Percentiles rank a stretch among this genome's conserved stretches.
phyloP scores from a whole-genome alignment of 306 rosid genomes.

The Glycine soja region DNA sequence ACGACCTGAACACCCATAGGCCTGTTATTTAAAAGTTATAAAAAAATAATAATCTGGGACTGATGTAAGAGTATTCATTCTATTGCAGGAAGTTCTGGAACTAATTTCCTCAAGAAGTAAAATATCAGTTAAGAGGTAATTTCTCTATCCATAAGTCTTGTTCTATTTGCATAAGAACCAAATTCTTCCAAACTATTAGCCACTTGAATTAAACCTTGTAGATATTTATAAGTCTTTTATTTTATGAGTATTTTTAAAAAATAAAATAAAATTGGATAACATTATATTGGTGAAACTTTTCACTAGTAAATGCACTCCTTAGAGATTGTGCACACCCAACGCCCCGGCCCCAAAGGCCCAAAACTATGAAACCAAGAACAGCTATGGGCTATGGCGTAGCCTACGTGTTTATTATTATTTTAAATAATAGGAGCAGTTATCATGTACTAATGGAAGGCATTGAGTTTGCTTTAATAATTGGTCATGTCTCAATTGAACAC shows the following conservation, averaged over 20 bases:
- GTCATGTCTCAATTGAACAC: conserved; percentile 36
- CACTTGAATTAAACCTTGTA: not conserved
- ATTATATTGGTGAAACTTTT: not conserved
- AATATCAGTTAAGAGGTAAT: too few relatives aligned
- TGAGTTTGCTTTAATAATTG: conserved; percentile 39
- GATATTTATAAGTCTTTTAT: not conserved
- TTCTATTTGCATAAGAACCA: too few relatives aligned
- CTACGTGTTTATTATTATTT: not conserved
- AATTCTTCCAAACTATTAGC: too few relatives aligned
- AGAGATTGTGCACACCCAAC: not conserved
- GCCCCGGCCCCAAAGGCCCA: not conserved
- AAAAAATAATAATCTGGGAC: too few relatives aligned
- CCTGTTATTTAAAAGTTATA: too few relatives aligned
- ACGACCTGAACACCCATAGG: not conserved
- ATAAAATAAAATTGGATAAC: not conserved
- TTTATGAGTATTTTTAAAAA: not conserved
- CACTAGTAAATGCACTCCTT: not conserved
- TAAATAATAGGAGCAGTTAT: conserved; percentile 7
- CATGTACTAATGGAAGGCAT: conserved; percentile 17
- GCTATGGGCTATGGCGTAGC: not conserved
- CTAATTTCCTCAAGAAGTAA: too few relatives aligned
- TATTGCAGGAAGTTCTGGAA: too few relatives aligned
- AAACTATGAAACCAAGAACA: not conserved
- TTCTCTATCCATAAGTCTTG: too few relatives aligned
- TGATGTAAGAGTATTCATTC: too few relatives aligned